Evolutionary conservation across 2,329 filamentous ascomycete genomes (phyloP), one percentile per base, ranked within the genome.

Genomic region (Calonectria pteridis): DNA sequence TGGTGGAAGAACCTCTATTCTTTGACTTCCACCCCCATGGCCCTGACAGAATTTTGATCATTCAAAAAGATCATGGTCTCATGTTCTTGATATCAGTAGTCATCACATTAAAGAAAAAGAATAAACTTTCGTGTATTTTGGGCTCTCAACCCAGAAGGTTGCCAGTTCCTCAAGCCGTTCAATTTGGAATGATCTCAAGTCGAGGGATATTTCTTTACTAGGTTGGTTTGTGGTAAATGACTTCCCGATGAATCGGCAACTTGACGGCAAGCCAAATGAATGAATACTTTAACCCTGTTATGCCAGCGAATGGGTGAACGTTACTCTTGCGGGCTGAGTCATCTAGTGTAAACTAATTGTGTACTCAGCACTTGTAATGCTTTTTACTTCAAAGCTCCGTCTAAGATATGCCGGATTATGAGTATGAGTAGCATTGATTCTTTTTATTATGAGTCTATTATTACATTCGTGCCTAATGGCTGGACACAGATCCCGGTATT

Each of bases 1-100:
- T 99, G 97, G 87, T 95, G 92, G 83, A 88, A 84, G 78, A 87
- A 90, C 65, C 81, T 98, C 63, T 96, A 94, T 87, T 85, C 88
- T 1, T 86, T 97, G 84, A 98, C 96, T 0, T 88, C 93, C 79
- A 83, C 84, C 55, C 73, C 79, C 4, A 73, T 81, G 78, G 81
- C 83, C 40, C 62, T 85, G 33, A 78, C 79, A 37, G 31, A 75
- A 49, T 81, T 84, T 64, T 82, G 76, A 82, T 81, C 67, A 9
- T 13, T 10, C 4, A 69, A 75, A 23, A 64, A 31, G 16, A 23
- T 28, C 13, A 35, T 5, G 31, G 9, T 3, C 31, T 46, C 29
- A 20, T 18, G 10, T n/a, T 31, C 26, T 37, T 46, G 26, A 51
- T 49, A 46, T 3, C 35, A 13, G 20, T 18, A 62, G 33, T 9